Base-by-base conservation (phyloP, 192 early-diverging fungal species). In the Coemansia asiatica region DNA sequence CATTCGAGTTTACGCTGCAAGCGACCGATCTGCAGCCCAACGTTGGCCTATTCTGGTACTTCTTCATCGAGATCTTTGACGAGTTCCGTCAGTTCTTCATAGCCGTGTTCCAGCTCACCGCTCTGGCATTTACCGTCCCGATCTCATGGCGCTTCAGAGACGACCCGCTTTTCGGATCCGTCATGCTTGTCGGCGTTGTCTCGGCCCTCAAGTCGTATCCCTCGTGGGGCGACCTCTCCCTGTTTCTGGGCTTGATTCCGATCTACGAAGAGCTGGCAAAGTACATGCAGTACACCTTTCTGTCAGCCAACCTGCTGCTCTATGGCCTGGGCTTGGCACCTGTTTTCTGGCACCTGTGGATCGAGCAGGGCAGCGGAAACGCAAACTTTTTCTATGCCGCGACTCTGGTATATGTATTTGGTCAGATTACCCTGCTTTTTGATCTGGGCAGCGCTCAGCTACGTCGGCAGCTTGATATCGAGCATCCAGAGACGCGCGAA, bases 1-100 rank as follows among this genome's bases (percentile, higher is more conserved):
- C 71, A 0, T 57, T 81, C 18, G 73, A 81, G 40, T 76, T 81
- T 62, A 77, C 72, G 13, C 67, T 95, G 35, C 71, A 84, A 3
- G 91, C 95, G 16, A 79, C 87, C 40, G 97, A 99, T 61, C 74
- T 99, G 67, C 91, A 91, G n/a, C 97, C 96, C 1, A 99, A 96
- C 77, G 85, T 97, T 25, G 97, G 97, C 6, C 71, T 98, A 58
- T 97, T 87, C 69, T 99, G 97, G 97, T 99, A 99, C 82, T 96
- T 99, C 79, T 96, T 97, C 79, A 98, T 94, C 56, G 97, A 99
- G 74, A 95, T 99, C 76, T 99, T 99, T 85, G 96, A 99, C 72
- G 92, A 96, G 61, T 99, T 97, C 86, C 87, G 97, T 28, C 66
- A 85, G 6, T 98, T 99, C 71, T 99, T 97, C 75, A 64, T 95